Evolutionary conservation across 768 basidiomycete genomes (phyloP).

Genomic region (Tephrocybe sp.): DNA sequence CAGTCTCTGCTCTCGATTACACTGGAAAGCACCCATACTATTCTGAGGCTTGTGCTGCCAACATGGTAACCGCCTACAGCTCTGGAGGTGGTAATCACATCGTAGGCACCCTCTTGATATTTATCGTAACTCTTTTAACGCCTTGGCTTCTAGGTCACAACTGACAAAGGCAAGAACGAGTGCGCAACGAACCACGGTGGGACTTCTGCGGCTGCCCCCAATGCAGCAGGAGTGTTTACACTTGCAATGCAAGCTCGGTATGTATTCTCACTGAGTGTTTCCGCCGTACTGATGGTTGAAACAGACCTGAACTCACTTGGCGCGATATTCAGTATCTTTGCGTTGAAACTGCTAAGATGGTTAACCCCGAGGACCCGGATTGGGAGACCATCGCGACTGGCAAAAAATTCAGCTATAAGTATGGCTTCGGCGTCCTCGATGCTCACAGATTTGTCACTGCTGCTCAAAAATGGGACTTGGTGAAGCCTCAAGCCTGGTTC

Average conservation of each 20-base stretch:
- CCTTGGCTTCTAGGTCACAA: conserved; percentile 69
- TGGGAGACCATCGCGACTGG: conserved; percentile 84
- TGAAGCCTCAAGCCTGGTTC: conserved; percentile 94
- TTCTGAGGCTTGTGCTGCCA: conserved; percentile 94
- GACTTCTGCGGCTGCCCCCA: conserved; percentile 98
- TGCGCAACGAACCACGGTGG: conserved; percentile 89
- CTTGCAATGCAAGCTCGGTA: conserved; percentile 87
- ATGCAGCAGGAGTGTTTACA: conserved; percentile 91
- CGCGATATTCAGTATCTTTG: conserved; percentile 93
- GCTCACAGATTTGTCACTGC: conserved; percentile 80
- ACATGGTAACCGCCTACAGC: conserved; percentile 93
- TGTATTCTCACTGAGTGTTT: conserved; percentile 5
- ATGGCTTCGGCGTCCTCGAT: conserved; percentile 90
- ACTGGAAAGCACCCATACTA: conserved; percentile 94
- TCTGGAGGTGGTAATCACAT: conserved; percentile 93
- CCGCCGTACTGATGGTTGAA: conserved; percentile 8
- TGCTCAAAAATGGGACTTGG: conserved; percentile 79
- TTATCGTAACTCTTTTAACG: conserved; percentile 11
- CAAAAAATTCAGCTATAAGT: conserved; percentile 78
- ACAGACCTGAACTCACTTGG: conserved; percentile 94
- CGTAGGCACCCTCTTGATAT: conserved; percentile 47
- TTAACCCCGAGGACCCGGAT: conserved; percentile 89
- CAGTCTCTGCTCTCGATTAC: conserved; percentile 92
- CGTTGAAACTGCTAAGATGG: conserved; percentile 68
- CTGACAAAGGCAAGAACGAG: conserved; percentile 82